These are phyloP conservation scores for Wickerhamomyces bisporus DNA, from an alignment of 805 yeast genomes.

Conservation along the genomic window DNA sequence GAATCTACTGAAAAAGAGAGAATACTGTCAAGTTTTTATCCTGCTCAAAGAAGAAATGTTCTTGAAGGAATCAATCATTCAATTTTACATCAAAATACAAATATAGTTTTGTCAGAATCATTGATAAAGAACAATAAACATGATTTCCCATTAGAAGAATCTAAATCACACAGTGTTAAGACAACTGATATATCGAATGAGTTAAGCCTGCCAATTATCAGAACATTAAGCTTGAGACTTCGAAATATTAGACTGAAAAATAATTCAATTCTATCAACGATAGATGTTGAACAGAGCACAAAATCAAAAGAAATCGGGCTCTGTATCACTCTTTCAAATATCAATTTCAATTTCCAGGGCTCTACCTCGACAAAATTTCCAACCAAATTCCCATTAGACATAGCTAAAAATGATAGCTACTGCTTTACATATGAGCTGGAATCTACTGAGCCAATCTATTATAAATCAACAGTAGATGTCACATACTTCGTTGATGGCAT, in stretches of 20 bases:
- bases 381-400: slow-evolving; percentile 20
- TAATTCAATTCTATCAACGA: slow-evolving; percentile 38
- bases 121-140: slow-evolving; percentile 14
- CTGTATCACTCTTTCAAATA: slow-evolving; percentile 3
- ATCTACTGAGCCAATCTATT: slow-evolving; percentile 6
- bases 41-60: slow-evolving; percentile 19
- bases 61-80: slow-evolving; percentile 12
- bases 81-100: not conserved
- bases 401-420: slow-evolving; percentile 23
- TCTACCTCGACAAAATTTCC: slow-evolving; percentile 17
- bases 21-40: slow-evolving; percentile 5
- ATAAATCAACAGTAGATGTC: slow-evolving; percentile 9
- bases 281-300: slow-evolving; percentile 44
- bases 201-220: slow-evolving; percentile 23
- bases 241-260: slow-evolving; percentile 46
- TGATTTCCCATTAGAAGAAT: not conserved
- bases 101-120: slow-evolving; percentile 13
- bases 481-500: slow-evolving; percentile 8
- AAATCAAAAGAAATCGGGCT: slow-evolving; percentile 25
- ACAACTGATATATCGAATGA: not conserved
- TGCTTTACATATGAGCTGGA: slow-evolving; percentile 23
- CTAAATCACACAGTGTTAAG: not conserved
- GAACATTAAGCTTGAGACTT: slow-evolving; percentile 40
- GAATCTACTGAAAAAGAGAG: not conserved
- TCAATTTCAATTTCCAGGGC: slow-evolving; percentile 16